Conservation (phyloP, 148 eudicot genomes). For the Cornus kousa region DNA sequence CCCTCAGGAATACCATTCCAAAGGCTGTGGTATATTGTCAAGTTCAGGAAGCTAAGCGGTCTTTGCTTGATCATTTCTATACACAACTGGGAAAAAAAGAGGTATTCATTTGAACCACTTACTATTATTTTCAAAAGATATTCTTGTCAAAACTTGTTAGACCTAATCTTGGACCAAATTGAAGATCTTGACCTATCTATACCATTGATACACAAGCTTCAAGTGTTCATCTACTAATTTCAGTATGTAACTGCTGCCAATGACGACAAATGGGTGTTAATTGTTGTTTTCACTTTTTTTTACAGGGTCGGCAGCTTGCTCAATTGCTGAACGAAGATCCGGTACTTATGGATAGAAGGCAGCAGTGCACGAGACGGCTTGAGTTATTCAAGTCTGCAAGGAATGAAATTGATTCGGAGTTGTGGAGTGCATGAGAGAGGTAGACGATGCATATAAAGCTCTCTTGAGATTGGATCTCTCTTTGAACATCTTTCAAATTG, state of each 20-base stretch:
- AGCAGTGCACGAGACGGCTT: constrained; percentile 42
- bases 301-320: constrained; percentile 44
- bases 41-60: constrained; percentile 48
- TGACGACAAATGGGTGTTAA: not conserved
- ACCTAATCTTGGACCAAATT: not conserved
- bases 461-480: too few relatives aligned
- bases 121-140: not conserved
- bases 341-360: constrained; percentile 46
- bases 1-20: constrained; percentile 51
- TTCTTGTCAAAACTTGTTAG: not conserved
- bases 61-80: constrained; percentile 49
- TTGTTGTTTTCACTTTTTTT: not conserved
- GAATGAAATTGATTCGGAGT: constrained; percentile 52
- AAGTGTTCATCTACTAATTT: not conserved
- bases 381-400: constrained; percentile 55
- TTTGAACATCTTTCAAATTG: too few relatives aligned
- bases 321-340: constrained; percentile 50
- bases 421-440: constrained; percentile 27
- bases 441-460: constrained; percentile 1
- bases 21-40: constrained; percentile 66
- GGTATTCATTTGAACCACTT: constrained; percentile 24
- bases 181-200: not conserved
- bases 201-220: not conserved
- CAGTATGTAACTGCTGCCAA: not conserved
- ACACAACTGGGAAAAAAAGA: constrained; percentile 40